phyloP scores from a whole-genome alignment of 345 rosid species.

The Lepidium aucheri region DNA sequence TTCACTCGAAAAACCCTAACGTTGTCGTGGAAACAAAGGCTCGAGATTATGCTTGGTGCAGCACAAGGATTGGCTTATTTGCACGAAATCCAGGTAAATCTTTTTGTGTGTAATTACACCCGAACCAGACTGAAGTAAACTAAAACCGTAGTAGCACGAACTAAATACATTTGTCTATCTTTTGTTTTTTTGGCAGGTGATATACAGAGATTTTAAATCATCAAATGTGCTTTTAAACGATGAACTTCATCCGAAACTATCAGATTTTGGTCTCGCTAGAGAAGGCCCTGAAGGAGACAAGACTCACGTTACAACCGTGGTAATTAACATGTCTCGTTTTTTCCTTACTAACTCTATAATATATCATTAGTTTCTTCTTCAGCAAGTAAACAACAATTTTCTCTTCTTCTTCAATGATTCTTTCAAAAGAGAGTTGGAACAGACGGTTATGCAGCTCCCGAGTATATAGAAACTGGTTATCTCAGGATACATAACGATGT shows the following conservation, averaged over 20 bases:
- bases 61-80: slow-evolving; percentile 84
- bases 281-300: slow-evolving; percentile 80
- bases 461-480: slow-evolving; percentile 84
- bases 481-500: slow-evolving; percentile 59
- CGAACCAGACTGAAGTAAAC: not conserved
- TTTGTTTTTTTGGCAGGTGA: slow-evolving; percentile 39
- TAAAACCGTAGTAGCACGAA: not conserved
- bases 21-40: slow-evolving; percentile 66
- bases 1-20: slow-evolving; percentile 31
- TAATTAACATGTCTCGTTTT: slow-evolving; percentile 24
- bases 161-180: not conserved
- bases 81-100: slow-evolving; percentile 34
- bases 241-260: slow-evolving; percentile 57
- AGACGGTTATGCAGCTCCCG: slow-evolving; percentile 92
- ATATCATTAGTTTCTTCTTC: not conserved
- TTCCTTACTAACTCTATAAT: not conserved
- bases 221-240: slow-evolving; percentile 80
- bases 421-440: slow-evolving; percentile 73
- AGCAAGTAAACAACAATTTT: not conserved
- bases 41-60: slow-evolving; percentile 81
- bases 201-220: slow-evolving; percentile 86
- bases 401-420: not conserved
- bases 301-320: slow-evolving; percentile 83
- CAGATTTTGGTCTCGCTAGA: slow-evolving; percentile 95
- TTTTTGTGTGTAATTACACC: not conserved